A percentile compares a stretch with the other conserved stretches of the same genome.
Conservation (phyloP, 371 early-diverging fungal genomes). For the Polyrhizophydium stewartii region DNA sequence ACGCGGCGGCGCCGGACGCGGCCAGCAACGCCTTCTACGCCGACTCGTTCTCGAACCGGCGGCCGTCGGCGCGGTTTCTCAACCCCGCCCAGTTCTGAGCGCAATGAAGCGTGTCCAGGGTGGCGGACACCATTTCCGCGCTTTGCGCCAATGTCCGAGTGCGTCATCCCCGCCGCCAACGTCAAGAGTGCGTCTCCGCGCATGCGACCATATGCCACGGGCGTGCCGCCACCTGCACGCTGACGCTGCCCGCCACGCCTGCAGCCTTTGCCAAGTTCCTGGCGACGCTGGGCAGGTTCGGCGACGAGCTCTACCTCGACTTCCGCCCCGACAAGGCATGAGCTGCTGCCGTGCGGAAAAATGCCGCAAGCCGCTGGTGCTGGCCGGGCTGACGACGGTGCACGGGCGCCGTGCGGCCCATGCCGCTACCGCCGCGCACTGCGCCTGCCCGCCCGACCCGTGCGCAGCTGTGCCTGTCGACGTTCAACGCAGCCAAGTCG, state of each 20-base stretch:
- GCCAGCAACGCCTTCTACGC: background rate
- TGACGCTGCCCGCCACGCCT: background rate
- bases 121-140: background rate
- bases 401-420: background rate
- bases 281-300: constrained; percentile 43
- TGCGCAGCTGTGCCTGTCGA: background rate
- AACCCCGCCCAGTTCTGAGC: background rate
- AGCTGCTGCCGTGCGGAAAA: too few relatives aligned
- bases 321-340: constrained; percentile 15
- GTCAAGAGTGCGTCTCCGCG: constrained; percentile 2
- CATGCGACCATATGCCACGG: too few relatives aligned
- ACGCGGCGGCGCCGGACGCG: background rate
- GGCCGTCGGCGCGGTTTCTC: background rate
- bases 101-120: background rate
- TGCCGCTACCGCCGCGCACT: background rate
- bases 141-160: constrained; percentile 4
- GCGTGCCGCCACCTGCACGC: background rate
- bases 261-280: constrained; percentile 44
- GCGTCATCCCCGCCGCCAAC: constrained; percentile 1
- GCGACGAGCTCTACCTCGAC: constrained; percentile 50
- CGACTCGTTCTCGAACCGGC: background rate
- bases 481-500: background rate
- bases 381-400: too few relatives aligned
- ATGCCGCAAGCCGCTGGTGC: too few relatives aligned
- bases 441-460: background rate